Evolutionary conservation across 2,329 filamentous ascomycete genomes (phyloP).

Genomic region (Verticillium longisporum): DNA sequence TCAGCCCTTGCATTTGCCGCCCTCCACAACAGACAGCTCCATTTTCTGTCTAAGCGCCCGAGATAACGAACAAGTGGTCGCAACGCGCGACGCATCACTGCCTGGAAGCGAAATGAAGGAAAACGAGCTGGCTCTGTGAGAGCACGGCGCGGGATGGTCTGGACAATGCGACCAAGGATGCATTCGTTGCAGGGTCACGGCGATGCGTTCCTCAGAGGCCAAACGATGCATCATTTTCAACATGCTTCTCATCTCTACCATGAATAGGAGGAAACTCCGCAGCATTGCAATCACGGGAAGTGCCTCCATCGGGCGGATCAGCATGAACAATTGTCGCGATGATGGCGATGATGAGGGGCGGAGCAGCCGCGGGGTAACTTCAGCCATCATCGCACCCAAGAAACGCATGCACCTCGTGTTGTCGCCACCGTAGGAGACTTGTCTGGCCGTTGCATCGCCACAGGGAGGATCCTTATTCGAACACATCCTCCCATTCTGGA

Average conservation of each 20-base stretch:
- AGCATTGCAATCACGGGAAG: no score
- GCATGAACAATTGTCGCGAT: neutral
- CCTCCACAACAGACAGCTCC: neutral
- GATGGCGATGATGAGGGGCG: neutral
- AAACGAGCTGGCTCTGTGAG: neutral
- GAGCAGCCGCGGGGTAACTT: neutral
- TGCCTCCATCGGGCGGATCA: neutral
- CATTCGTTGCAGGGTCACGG: no score
- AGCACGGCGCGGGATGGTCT: neutral
- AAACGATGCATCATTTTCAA: no score
- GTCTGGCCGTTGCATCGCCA: neutral
- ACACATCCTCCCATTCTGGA: neutral
- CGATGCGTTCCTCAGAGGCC: no score
- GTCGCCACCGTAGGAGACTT: neutral
- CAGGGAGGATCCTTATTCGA: neutral
- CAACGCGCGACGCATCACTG: neutral
- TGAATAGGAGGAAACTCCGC: no score
- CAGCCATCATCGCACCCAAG: neutral
- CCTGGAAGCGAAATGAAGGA: neutral
- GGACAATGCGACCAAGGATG: no score
- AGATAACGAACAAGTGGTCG: neutral
- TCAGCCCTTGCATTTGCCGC: neutral
- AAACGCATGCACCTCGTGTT: neutral
- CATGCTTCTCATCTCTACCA: no score
- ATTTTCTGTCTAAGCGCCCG: neutral